Evolutionary conservation across 2,329 filamentous ascomycete species (phyloP).

Genomic region (Dactylonectria macrodidyma): DNA sequence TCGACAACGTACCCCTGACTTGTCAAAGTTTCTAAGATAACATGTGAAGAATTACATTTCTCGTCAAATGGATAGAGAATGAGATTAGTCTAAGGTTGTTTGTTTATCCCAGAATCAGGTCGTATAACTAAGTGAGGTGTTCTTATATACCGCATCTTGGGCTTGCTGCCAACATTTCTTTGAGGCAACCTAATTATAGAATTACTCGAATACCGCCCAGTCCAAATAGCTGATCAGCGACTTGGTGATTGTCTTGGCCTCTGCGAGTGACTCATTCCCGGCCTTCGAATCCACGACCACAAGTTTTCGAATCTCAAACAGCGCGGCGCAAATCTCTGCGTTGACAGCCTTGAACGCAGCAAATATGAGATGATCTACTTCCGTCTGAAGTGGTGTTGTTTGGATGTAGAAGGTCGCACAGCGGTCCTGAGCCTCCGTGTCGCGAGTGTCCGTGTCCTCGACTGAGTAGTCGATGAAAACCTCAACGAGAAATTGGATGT

Average conservation of each 20-base stretch:
- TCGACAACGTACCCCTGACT: no score
- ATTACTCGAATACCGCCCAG: slow-evolving; percentile 16
- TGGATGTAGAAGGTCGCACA: slow-evolving; percentile 25
- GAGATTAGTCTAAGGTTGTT: no score
- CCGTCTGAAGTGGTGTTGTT: slow-evolving; percentile 14
- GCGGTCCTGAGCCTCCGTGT: slow-evolving; percentile 14
- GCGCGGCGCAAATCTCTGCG: slow-evolving; percentile 10
- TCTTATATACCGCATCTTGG: no score
- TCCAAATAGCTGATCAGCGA: slow-evolving; percentile 13
- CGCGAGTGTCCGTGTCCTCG: slow-evolving; percentile 3
- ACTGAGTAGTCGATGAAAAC: slow-evolving; percentile 56
- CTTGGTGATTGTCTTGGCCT: slow-evolving; percentile 4
- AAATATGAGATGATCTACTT: slow-evolving; percentile 4
- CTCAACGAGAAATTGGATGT: slow-evolving; percentile 54
- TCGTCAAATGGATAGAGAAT: no score
- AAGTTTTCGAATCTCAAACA: slow-evolving; percentile 8
- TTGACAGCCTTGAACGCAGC: slow-evolving; percentile 22
- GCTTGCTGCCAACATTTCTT: no score
- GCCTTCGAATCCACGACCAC: not conserved
- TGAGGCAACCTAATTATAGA: no score
- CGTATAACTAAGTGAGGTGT: no score
- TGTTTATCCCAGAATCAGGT: no score
- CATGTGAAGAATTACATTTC: no score
- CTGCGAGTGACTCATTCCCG: not conserved
- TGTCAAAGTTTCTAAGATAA: no score